A percentile compares a stretch with the other conserved stretches of the same genome.
These are phyloP conservation scores for Naegleria lovaniensis DNA, from an alignment of 208 protist genomes.

Conservation along the genomic window DNA sequence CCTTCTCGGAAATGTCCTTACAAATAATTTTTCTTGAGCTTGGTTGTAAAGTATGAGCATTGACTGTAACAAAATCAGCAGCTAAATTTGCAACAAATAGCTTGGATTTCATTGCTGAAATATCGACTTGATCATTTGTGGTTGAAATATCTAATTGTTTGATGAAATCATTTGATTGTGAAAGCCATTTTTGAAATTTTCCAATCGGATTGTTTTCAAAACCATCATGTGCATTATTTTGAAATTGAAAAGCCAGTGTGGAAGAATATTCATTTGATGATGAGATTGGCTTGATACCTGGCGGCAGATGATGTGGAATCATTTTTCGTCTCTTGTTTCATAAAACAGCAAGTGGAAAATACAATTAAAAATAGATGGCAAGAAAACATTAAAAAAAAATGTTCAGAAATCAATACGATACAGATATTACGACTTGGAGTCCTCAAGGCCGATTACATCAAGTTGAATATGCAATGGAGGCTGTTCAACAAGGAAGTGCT, in stretches of 20 bases:
- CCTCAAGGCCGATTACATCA: slow-evolving; percentile 92
- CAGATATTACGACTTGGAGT: slow-evolving; percentile 97
- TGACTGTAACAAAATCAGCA: neutral
- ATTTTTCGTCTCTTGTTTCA: no score
- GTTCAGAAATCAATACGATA: slow-evolving; percentile 91
- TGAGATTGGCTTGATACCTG: no score
- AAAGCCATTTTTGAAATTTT: neutral
- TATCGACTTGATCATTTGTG: neutral
- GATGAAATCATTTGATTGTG: neutral
- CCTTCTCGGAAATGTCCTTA: neutral
- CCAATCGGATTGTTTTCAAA: neutral
- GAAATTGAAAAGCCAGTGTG: neutral
- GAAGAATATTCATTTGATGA: no score
- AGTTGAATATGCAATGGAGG: slow-evolving; percentile 99
- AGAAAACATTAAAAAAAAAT: slow-evolving; percentile 28
- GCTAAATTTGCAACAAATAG: neutral
- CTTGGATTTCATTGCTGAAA: neutral
- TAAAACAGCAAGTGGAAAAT: neutral
- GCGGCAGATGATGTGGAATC: no score
- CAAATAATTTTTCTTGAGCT: neutral
- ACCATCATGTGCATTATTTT: neutral
- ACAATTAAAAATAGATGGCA: neutral
- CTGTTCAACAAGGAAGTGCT: slow-evolving; percentile 97
- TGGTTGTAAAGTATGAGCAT: neutral
- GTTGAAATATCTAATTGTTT: neutral